phyloP scores from a whole-genome alignment of 306 rosid genomes.

The Lupinus albus region DNA sequence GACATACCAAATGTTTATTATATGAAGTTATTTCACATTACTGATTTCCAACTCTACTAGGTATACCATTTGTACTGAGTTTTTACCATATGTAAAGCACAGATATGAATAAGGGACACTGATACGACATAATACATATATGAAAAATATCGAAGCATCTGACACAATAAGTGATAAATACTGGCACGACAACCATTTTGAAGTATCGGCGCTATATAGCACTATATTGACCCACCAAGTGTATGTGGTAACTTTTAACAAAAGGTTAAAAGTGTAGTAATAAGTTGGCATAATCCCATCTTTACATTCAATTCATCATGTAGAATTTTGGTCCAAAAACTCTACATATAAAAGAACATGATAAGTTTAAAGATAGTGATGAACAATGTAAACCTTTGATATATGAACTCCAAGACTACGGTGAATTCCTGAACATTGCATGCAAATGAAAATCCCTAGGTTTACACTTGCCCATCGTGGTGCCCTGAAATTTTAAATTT shows the following conservation, averaged over 20 bases:
- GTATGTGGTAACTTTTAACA: not conserved
- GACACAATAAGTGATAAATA: too few relatives aligned
- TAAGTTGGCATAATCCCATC: too few relatives aligned
- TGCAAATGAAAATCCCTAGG: slow-evolving; percentile 87
- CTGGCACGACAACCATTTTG: too few relatives aligned
- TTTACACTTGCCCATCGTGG: slow-evolving; percentile 99
- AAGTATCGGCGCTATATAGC: too few relatives aligned
- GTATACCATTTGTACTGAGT: not conserved
- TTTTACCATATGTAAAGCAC: not conserved
- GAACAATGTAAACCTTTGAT: slow-evolving; percentile 64
- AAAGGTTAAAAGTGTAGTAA: not conserved
- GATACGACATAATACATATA: too few relatives aligned
- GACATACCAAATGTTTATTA: not conserved
- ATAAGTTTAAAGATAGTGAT: not conserved
- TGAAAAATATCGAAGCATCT: too few relatives aligned
- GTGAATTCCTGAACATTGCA: slow-evolving; percentile 97
- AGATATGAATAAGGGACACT: too few relatives aligned
- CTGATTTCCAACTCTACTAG: not conserved
- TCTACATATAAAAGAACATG: slow-evolving; percentile 10
- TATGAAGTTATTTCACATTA: not conserved
- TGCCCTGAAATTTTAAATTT: slow-evolving; percentile 59
- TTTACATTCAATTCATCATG: too few relatives aligned
- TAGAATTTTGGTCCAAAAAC: not conserved
- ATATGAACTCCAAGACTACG: slow-evolving; percentile 96
- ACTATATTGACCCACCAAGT: slow-evolving; percentile 1